Percentiles rank a stretch among this genome's conserved stretches.
These are phyloP conservation scores for Collybia sordida DNA, from an alignment of 768 basidiomycete genomes.

Conservation along the genomic window DNA sequence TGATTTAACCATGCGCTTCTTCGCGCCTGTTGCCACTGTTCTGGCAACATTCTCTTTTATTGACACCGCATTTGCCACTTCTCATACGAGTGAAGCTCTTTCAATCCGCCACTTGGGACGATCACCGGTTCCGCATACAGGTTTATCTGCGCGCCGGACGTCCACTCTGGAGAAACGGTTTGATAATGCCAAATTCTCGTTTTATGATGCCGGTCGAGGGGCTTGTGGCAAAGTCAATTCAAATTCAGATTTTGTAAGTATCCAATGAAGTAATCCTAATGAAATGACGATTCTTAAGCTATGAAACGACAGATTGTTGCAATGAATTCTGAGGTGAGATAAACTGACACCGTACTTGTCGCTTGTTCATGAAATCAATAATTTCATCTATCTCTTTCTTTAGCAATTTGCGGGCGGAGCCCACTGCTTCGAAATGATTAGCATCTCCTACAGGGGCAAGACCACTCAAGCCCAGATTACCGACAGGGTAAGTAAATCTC, in stretches of 20 bases:
- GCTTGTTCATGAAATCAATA: too few species aligned
- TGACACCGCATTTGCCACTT: conserved; percentile 5
- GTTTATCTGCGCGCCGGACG: conserved; percentile 3
- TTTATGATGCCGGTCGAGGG: conserved; percentile 34
- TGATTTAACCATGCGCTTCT: conserved; percentile 14
- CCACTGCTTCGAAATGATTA: conserved; percentile 53
- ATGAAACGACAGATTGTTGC: conserved; percentile 43
- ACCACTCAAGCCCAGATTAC: conserved; percentile 38
- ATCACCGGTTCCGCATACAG: conserved; percentile 2
- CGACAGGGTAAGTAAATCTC: conserved; percentile 41
- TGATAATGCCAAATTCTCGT: conserved; percentile 27
- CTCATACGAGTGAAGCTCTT: conserved; percentile 8
- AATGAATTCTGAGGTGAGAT: conserved; percentile 14
- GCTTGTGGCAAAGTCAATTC: conserved; percentile 46
- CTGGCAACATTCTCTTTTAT: conserved; percentile 14
- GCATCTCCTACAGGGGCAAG: conserved; percentile 51
- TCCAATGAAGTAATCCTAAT: neutral
- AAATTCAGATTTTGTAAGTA: conserved; percentile 41
- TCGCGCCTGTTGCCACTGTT: conserved; percentile 11
- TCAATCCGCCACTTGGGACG: conserved; percentile 11
- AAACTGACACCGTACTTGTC: too few species aligned
- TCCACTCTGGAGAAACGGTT: conserved; percentile 25
- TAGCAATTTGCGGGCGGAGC: conserved; percentile 19
- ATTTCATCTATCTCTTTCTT: neutral
- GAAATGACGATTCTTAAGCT: neutral